Evolutionary conservation across 2,329 filamentous ascomycete species (phyloP), one percentile per base, ranked within the genome.

Genomic region (Intubia oerlemansii): DNA sequence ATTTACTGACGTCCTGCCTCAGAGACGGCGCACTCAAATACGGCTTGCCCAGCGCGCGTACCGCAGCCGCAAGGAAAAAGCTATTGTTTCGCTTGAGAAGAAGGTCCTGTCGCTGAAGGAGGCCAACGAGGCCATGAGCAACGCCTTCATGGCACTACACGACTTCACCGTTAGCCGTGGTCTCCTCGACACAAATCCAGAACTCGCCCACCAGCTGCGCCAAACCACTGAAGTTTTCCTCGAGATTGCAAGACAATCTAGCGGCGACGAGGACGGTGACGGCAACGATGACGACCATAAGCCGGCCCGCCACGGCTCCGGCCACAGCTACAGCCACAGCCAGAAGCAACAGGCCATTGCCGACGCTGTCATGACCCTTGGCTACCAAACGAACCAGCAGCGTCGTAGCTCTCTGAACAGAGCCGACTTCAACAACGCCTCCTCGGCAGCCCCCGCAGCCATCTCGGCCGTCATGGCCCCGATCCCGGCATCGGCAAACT

Each of bases 31-130:
- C 31, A 85, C 79, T 5, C 82, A 92, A 45, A 88, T 92, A 37
- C 71, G 82, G 15, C 62, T 85, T 31, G 82, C 82, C 2, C 82
- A 91, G 47, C 60, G 81, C 38, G 80, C 80, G 1, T 91, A 91
- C 44, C 68, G 82, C 11, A 68, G 76, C 42, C 71, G 82, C 29
- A 91, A 91, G 49, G 82, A 91, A 44, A 73, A 64, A 14, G 76
- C 77, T 5, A 85, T 91, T 32, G 62, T 67, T 17, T 67, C 66
- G 1, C 57, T 91, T 9, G 73, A 81, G 43, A 61, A 66, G 30
- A 62, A 72, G 35, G 77, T 85, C 16, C 55, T 69, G 30, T 59
- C 66, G 15, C 61, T 90, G n/a, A 65, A 73, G 33, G 57, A 60
- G 10, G 66, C 63, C 14, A 74, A 84, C 34, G 63, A 76, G 32